Conservation (phyloP, 2,329 filamentous ascomycete species). For the Aspergillus intermedius region DNA sequence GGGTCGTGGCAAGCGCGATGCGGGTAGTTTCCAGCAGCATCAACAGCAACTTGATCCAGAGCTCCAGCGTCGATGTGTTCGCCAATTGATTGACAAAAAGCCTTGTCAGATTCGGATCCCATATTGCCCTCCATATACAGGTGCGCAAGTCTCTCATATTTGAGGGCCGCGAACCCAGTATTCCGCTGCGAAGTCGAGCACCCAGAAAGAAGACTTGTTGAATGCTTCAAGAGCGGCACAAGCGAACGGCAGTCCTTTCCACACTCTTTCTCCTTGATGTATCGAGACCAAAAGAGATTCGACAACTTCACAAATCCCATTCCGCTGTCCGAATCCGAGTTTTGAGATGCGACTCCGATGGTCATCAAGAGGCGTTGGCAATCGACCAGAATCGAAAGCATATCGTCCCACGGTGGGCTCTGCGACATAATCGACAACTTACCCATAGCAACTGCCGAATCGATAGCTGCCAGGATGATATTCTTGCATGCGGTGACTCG, state of each 20-base stretch:
- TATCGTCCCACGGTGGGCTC: slow-evolving; percentile 32
- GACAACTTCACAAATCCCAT: slow-evolving; percentile 36
- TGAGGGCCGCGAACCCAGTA: slow-evolving; percentile 36
- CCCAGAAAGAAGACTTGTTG: slow-evolving; percentile 31
- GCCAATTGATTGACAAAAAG: slow-evolving; percentile 35
- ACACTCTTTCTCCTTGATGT: slow-evolving; percentile 36
- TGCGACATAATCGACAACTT: slow-evolving; percentile 33
- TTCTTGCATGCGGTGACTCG: slow-evolving; percentile 27
- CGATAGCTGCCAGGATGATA: slow-evolving; percentile 35
- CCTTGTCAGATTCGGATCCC: slow-evolving; percentile 27
- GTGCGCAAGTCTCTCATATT: slow-evolving; percentile 40
- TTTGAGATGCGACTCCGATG: slow-evolving; percentile 15
- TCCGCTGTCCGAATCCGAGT: slow-evolving; percentile 14
- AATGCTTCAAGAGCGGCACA: slow-evolving; percentile 35
- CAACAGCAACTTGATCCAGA: slow-evolving; percentile 24
- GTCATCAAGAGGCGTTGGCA: slow-evolving; percentile 30
- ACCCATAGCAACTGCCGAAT: slow-evolving; percentile 35
- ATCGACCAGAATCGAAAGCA: slow-evolving; percentile 30
- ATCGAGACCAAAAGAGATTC: slow-evolving; percentile 43
- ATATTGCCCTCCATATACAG: slow-evolving; percentile 35
- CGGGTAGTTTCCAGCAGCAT: slow-evolving; percentile 20
- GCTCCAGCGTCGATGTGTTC: slow-evolving; percentile 35
- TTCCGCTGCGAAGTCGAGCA: slow-evolving; percentile 29
- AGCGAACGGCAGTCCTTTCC: slow-evolving; percentile 29
- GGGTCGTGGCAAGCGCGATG: slow-evolving; percentile 26